Percentiles rank a stretch among this genome's conserved stretches.
Conservation (phyloP, 208 protist species). For the Spongospora subterranea region DNA sequence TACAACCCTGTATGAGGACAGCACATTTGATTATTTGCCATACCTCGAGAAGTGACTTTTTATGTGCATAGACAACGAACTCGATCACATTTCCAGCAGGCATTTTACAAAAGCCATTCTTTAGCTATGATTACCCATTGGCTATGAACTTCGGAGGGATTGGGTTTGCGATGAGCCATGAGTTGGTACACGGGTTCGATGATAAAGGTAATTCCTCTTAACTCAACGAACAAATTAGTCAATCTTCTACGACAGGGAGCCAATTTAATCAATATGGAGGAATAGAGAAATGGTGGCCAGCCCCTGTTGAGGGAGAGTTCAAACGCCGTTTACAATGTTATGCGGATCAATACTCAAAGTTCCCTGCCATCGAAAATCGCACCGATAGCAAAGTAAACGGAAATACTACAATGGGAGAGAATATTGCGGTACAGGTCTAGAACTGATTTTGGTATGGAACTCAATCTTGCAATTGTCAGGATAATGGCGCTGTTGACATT, state of each 20-base stretch:
- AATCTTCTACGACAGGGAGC: not conserved
- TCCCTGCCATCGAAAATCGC: not conserved
- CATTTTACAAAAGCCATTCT: not conserved
- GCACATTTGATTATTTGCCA: not conserved
- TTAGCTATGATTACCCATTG: not conserved
- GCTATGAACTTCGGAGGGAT: not conserved
- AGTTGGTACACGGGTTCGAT: not conserved
- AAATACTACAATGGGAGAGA: not conserved
- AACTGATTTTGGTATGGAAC: not conserved
- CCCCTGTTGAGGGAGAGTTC: not conserved
- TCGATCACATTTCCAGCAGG: not conserved
- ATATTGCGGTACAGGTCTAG: not conserved
- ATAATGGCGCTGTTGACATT: not conserved
- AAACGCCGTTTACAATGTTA: not conserved
- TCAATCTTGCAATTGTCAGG: not conserved
- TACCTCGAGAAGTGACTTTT: not conserved
- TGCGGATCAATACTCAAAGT: not conserved
- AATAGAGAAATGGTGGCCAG: not conserved
- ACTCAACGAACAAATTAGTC: not conserved
- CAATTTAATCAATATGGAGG: not conserved
- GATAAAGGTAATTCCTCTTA: not conserved
- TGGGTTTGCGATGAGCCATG: not conserved
- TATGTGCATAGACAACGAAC: not conserved
- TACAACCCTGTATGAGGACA: not conserved
- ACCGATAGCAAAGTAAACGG: not conserved